phyloP scores from a whole-genome alignment of 106 monocot species.

The Dendrobium catenatum region DNA sequence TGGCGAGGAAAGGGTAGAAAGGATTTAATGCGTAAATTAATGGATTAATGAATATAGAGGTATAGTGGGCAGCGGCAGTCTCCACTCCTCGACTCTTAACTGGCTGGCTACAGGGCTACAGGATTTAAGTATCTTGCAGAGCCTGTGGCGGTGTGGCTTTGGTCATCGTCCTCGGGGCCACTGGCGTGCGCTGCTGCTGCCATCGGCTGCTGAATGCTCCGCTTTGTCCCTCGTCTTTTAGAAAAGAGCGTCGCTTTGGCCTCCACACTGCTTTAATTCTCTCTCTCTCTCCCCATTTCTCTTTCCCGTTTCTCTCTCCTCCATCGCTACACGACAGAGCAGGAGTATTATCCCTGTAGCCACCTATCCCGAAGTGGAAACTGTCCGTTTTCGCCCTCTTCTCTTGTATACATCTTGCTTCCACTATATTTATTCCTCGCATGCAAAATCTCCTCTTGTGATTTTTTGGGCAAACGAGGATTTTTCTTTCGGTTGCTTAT shows the following conservation, averaged over 20 bases:
- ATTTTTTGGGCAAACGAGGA: constrained; percentile 5
- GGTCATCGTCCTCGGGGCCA: background rate
- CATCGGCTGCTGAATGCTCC: constrained; percentile 18
- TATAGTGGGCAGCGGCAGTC: background rate
- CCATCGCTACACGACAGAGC: constrained; percentile 15
- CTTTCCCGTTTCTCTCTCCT: background rate
- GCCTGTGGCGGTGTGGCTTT: constrained; percentile 2
- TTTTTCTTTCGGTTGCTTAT: constrained; percentile 11
- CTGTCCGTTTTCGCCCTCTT: background rate
- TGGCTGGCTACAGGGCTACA: constrained; percentile 1
- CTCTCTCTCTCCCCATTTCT: background rate
- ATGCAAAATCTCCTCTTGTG: constrained; percentile 1
- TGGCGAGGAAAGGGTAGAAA: background rate
- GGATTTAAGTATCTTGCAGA: background rate
- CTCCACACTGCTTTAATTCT: constrained; percentile 1
- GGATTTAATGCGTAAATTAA: constrained; percentile 5
- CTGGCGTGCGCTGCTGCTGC: constrained; percentile 7
- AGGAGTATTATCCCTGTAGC: constrained; percentile 16
- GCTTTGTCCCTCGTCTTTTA: constrained; percentile 39
- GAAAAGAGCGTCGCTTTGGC: constrained; percentile 20
- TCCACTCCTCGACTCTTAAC: too few relatives aligned
- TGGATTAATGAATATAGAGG: background rate
- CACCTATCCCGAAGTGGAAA: constrained; percentile 12
- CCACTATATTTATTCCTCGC: constrained; percentile 3
- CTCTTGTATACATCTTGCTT: background rate